A percentile compares a stretch with the other conserved stretches of the same genome.
These are phyloP conservation scores for Sporisorium graminicola DNA, from an alignment of 1,284 basidiomycete genomes.

Conservation along the genomic window DNA sequence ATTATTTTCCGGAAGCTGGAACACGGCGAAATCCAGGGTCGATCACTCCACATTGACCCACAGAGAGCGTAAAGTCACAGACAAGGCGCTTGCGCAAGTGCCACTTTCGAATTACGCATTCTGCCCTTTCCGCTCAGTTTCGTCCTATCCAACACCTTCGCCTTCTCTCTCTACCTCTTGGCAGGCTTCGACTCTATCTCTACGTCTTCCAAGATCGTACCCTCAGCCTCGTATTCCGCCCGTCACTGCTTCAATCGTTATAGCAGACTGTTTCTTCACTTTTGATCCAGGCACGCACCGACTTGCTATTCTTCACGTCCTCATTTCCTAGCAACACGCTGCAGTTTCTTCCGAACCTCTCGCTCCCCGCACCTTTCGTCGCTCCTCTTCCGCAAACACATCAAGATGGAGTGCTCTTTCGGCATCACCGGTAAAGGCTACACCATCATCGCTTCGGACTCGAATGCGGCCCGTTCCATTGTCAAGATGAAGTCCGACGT, in stretches of 20 bases:
- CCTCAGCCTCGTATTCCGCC: neutral
- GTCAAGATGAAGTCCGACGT: conserved; percentile 97
- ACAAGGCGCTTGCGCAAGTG: conserved; percentile 39
- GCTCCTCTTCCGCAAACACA: neutral
- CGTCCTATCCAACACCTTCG: neutral
- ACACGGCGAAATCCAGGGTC: conserved; percentile 16
- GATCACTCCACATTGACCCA: conserved; percentile 41
- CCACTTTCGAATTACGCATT: conserved; percentile 30
- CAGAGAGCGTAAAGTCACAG: conserved; percentile 16
- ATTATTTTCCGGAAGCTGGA: conserved; percentile 30
- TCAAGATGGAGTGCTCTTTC: conserved; percentile 72
- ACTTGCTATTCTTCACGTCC: neutral
- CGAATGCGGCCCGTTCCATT: conserved; percentile 87
- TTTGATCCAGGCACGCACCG: neutral
- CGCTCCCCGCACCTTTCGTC: neutral
- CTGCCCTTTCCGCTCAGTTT: neutral
- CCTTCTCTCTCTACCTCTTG: neutral
- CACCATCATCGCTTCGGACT: conserved; percentile 80
- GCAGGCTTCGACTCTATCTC: neutral
- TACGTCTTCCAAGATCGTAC: neutral
- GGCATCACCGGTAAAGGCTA: conserved; percentile 71
- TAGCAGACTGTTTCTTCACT: neutral
- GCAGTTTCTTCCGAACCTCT: neutral
- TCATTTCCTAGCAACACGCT: neutral
- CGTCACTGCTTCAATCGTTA: neutral